A percentile compares a stretch with the other conserved stretches of the same genome.
Evolutionary conservation across 179 eudicot species (phyloP).

Genomic region (Heliamphora pulchella): DNA sequence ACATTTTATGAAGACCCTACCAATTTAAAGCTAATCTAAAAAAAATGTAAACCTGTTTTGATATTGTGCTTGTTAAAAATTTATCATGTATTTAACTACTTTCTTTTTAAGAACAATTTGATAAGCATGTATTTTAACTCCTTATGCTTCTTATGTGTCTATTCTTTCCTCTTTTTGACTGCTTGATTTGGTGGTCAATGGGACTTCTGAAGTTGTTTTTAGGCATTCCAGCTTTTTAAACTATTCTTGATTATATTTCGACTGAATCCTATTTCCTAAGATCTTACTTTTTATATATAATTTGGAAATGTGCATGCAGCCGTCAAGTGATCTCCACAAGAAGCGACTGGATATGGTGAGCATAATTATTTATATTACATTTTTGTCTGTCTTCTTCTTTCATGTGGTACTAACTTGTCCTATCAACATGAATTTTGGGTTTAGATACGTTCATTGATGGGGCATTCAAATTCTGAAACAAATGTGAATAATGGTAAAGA

Average conservation of each 20-base stretch:
- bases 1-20: not conserved
- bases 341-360: constrained; percentile 77
- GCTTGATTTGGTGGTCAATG: constrained; percentile 7
- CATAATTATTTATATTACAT: constrained; percentile 8
- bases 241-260: not conserved
- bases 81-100: not conserved
- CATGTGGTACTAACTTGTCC: not conserved
- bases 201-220: not conserved
- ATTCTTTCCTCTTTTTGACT: not conserved
- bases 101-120: not conserved
- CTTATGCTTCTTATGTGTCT: not conserved
- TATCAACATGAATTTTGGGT: constrained; percentile 5
- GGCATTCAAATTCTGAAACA: constrained; percentile 53
- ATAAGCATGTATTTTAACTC: not conserved
- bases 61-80: not conserved
- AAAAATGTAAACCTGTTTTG: not conserved
- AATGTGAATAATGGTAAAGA: constrained; percentile 43
- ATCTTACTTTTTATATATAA: constrained; percentile 1
- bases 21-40: not conserved
- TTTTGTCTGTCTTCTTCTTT: constrained; percentile 8
- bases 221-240: not conserved
- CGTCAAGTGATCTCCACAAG: constrained; percentile 63
- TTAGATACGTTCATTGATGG: constrained; percentile 68
- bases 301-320: constrained; percentile 44
- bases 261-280: not conserved